A percentile compares a stretch with the other conserved stretches of the same genome.
Conservation (phyloP, 2,329 filamentous ascomycete species). For the Fonsecaea erecta region DNA sequence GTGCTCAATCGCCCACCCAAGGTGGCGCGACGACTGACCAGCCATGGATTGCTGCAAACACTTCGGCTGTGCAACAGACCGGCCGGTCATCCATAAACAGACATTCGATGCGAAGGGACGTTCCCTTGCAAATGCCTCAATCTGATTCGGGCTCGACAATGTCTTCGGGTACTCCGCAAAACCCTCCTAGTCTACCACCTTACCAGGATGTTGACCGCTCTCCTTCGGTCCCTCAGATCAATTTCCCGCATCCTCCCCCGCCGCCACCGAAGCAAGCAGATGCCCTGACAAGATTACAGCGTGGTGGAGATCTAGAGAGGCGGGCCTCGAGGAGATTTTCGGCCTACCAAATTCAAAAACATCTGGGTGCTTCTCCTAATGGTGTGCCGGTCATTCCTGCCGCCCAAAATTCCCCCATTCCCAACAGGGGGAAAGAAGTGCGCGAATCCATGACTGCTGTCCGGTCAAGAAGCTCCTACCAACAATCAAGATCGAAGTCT, state of each 20-base stretch:
- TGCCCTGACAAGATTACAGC: slow-evolving; percentile 85
- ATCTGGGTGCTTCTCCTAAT: slow-evolving; percentile 78
- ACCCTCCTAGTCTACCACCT: slow-evolving; percentile 73
- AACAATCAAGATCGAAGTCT: slow-evolving; percentile 59
- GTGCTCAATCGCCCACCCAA: slow-evolving; percentile 23
- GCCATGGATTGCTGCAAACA: slow-evolving; percentile 7
- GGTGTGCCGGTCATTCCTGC: slow-evolving; percentile 78
- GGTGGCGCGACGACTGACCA: slow-evolving; percentile 4
- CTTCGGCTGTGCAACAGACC: slow-evolving; percentile 4
- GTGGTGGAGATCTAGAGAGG: slow-evolving; percentile 88
- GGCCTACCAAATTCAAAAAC: slow-evolving; percentile 94
- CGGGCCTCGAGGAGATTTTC: slow-evolving; percentile 92
- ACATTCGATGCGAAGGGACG: slow-evolving; percentile 28
- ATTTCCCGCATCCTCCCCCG: slow-evolving; percentile 76
- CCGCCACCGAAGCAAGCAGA: slow-evolving; percentile 84
- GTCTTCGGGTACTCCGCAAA: slow-evolving; percentile 77
- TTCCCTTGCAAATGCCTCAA: slow-evolving; percentile 25
- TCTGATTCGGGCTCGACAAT: slow-evolving; percentile 58
- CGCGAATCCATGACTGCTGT: slow-evolving; percentile 82
- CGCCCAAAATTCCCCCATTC: slow-evolving; percentile 76
- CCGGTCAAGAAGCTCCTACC: slow-evolving; percentile 61
- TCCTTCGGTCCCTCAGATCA: slow-evolving; percentile 39
- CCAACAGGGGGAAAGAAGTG: slow-evolving; percentile 81
- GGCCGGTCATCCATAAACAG: slow-evolving; percentile 21
- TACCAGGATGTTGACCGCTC: slow-evolving; percentile 66